phyloP scores from a whole-genome alignment of 2,329 filamentous ascomycete species.

The Monilinia aucupariae region DNA sequence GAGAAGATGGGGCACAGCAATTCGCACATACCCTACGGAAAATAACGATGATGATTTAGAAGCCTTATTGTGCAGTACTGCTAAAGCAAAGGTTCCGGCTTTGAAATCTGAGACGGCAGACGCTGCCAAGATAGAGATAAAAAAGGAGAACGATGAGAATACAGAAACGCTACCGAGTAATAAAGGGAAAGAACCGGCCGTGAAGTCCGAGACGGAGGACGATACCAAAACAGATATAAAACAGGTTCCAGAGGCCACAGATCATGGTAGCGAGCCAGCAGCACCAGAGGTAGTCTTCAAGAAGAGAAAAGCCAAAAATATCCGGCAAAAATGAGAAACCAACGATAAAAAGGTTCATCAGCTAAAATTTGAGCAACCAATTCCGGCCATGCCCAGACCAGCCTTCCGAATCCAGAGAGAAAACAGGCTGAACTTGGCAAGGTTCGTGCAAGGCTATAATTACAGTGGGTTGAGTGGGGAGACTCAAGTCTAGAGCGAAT shows the following conservation, averaged over 20 bases:
- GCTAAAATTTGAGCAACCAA: neutral
- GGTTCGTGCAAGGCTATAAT: neutral
- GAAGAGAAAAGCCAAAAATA: slow-evolving; percentile 66
- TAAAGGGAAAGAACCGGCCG: neutral
- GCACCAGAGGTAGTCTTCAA: slow-evolving; percentile 63
- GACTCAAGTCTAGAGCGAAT: neutral
- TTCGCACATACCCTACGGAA: slow-evolving; percentile 34
- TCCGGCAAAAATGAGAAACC: slow-evolving; percentile 50
- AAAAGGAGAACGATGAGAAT: slow-evolving; percentile 17
- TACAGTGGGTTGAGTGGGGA: neutral
- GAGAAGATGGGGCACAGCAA: slow-evolving; percentile 39
- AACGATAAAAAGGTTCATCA: neutral
- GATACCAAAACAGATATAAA: neutral
- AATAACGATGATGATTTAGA: slow-evolving; percentile 38
- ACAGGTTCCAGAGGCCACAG: neutral
- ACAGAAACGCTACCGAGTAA: neutral
- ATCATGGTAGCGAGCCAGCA: slow-evolving; percentile 21
- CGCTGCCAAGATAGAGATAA: slow-evolving; percentile 24
- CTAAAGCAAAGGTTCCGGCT: slow-evolving; percentile 28
- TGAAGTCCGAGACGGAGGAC: slow-evolving; percentile 1
- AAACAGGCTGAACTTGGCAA: neutral
- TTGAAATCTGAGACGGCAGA: slow-evolving; percentile 25
- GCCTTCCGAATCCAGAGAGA: neutral
- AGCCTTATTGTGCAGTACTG: slow-evolving; percentile 34
- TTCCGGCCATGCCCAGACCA: neutral